Base-by-base conservation (phyloP, 148 eudicot species). In the Silene conica region DNA sequence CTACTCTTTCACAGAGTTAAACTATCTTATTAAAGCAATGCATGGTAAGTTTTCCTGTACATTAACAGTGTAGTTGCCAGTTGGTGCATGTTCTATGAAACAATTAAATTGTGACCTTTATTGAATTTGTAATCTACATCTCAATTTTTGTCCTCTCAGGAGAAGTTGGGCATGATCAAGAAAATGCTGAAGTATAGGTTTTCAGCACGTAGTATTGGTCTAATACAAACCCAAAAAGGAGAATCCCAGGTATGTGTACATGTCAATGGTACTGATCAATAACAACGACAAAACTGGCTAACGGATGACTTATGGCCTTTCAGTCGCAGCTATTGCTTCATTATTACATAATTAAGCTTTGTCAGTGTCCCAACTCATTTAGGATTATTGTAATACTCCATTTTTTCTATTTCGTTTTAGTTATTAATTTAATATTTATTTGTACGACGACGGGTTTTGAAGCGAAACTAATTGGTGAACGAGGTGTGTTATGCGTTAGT, bases 11-110 rank as follows among this genome's bases (percentile, higher is more conserved):
- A 79, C 90, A 38, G 89, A 90, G 68, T 65, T 86, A 79, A 83
- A 81, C 56, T 70, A 81, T 80, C 86, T 90, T 58, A 74, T 90
- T 61, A 88, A 78, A 81, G 73, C 82, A 78, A 83, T 88, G 96
- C 96, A 90, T 56, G 96, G 92, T 90, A 82, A 58, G 82, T 70
- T 19, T 76, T 74, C 60, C 41, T 57, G 6, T 28, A 63, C 54
- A 19, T 76, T 46, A 34, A 3, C 15, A 20, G 8, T 1, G 48
- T 31, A 1, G 15, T 38, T 38, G 43, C 9, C 43, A 57, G 15
- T 34, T 31, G 38, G 52, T 22, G 21, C 43, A 13, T 34, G 15
- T 52, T 55, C 2, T 15, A 38, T 38, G 43, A 38, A 38, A 38
- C 43, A 0, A 38, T 7, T 38, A 38, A n/a, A 38, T 23, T 57